Evolutionary conservation across 306 rosid species (phyloP), one percentile per base, ranked within the genome.

Genomic region (Dalbergia cochinchinensis): DNA sequence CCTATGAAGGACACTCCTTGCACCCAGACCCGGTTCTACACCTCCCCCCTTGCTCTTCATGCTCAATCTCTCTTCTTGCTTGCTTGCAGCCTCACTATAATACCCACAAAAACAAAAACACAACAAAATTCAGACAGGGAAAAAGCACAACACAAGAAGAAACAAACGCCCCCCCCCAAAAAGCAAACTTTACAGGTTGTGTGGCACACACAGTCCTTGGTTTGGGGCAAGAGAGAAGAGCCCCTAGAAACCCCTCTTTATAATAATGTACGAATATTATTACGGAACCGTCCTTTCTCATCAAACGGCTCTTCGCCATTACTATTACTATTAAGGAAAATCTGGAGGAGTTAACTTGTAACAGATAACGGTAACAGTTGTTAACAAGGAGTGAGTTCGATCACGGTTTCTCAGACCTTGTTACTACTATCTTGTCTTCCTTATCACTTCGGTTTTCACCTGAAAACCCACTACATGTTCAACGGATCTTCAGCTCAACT

Each of bases 21-120:
- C 66, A 50, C 76, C 65, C 15, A 75, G 66, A 50, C 76, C 65
- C 15, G 74, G 14, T 71, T 85, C 94, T 10, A 84, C 66, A 39
- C 79, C 89, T 74, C 88, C 88, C 59, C 91, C 94, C 71, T 82
- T 88, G 84, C 78, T 88, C 85, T 88, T 94, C 86, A 81, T 50
- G 51, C 84, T 83, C 98, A 94, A 89, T 88, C 44, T 61, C 45
- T 44, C 66, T 71, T 47, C 79, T 69, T 53, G 65, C 22, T 20
- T 20, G 22, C 77, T 69, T 50, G 16, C 31, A 26, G 31, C 73
- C 83, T 67, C 76, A 50, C 69, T 51, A 7, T n/a, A 66, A 65
- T 60, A 66, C 51, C 73, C 71, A 26, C 53, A 45, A 54, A 26
- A 26, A 26, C 31, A 26, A 26, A 26, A 8, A 47, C 53, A 47